Base-by-base conservation (phyloP, 768 basidiomycete species). In the Trametes maxima region DNA sequence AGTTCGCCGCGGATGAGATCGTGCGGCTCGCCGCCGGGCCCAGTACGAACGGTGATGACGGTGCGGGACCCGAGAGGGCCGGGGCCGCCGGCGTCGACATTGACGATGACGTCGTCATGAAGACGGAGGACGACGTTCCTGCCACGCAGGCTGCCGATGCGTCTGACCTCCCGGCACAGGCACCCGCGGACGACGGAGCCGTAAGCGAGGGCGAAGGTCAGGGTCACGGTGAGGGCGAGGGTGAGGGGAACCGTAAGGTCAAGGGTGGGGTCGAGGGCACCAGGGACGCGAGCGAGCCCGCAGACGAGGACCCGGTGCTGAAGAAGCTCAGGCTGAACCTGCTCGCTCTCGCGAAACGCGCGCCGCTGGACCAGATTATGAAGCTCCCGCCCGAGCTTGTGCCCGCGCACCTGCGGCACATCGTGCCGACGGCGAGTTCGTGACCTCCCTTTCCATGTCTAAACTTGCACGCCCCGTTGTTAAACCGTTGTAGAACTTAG, bases 301-400 rank as follows among this genome's bases (percentile, higher is more conserved):
- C 28, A 8, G 28, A 33, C 28, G 45, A 88, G 69, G 83, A 87
- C 57, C 77, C 81, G 2, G 65, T 76, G 17, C 49, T 86, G 67
- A 80, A 82, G 55, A 81, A 85, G 54, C 75, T 92, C 50, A 81
- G 90, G 40, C 76, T 92, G 64, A 92, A 90, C 69, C 76, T 93
- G 28, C 79, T 93, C 25, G 89, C 90, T 1, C 77, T 93, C 36
- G 87, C 88, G 58, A 90, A 91, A 69, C 82, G 89, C 6, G 89
- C 89, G 11, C 91, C 91, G 1, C 69, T 91, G 62, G 87, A 90
- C 66, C 85, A 81, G 59, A 87, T 90, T 54, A 86, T 85, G 16
- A 78, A 78, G 33, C 69, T 90, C 42, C 87, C 87, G 10, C 76
- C 80, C 43, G 85, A 87, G 46, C 71, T 90, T 48, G 86, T 90